Evolutionary conservation across 2,329 filamentous ascomycete species (phyloP).

Genomic region (Penicillium sp.): DNA sequence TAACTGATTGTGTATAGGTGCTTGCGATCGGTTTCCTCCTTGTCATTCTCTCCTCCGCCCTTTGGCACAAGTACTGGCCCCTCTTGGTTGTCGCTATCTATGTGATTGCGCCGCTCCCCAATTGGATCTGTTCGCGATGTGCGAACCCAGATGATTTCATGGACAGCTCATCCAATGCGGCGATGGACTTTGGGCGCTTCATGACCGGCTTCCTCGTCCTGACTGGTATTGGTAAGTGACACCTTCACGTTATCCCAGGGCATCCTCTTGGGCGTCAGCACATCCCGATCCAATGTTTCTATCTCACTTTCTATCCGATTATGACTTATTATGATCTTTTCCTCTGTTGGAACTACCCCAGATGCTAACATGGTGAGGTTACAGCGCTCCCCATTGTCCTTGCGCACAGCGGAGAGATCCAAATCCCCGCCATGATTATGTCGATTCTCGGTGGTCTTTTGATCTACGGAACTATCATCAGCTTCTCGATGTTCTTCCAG

Average conservation of each 20-base stretch:
- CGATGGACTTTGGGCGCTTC: slow-evolving; percentile 93
- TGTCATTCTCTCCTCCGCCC: slow-evolving; percentile 94
- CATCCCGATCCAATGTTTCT: background rate
- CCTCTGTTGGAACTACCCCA: background rate
- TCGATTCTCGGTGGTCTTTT: slow-evolving; percentile 86
- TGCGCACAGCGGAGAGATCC: slow-evolving; percentile 81
- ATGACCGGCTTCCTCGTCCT: slow-evolving; percentile 92
- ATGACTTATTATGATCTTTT: background rate
- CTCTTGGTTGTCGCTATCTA: slow-evolving; percentile 95
- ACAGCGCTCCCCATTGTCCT: slow-evolving; percentile 83
- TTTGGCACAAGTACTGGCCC: slow-evolving; percentile 93
- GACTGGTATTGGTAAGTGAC: slow-evolving; percentile 86
- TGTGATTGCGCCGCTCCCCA: slow-evolving; percentile 87
- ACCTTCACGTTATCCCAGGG: background rate
- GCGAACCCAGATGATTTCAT: slow-evolving; percentile 95
- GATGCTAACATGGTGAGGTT: slow-evolving; percentile 16
- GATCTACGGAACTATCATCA: slow-evolving; percentile 98
- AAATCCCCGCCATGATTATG: slow-evolving; percentile 87
- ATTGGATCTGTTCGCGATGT: slow-evolving; percentile 90
- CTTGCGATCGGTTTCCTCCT: slow-evolving; percentile 98
- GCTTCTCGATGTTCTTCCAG: slow-evolving; percentile 97
- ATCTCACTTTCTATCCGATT: background rate
- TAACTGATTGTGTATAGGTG: slow-evolving; percentile 52
- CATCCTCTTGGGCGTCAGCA: background rate
- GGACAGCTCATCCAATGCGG: slow-evolving; percentile 74